Conservation (phyloP, 352 stramenopile species). For the Plasmopara halstedii region DNA sequence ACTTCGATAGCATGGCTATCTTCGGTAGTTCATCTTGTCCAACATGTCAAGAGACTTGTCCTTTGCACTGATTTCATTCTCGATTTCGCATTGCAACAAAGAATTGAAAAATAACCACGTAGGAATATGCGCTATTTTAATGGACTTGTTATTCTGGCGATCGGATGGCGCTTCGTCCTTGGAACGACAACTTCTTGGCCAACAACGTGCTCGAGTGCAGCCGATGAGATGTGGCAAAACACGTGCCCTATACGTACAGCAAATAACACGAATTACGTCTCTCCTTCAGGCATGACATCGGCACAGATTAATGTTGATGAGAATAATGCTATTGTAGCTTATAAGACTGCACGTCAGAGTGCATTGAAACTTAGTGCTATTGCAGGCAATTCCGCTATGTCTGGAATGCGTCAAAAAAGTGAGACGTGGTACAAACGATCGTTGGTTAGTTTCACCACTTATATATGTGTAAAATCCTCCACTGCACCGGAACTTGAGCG, state of each 20-base stretch:
- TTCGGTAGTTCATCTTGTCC: slow-evolving; percentile 7
- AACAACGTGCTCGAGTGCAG: slow-evolving; percentile 42
- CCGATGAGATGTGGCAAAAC: slow-evolving; percentile 43
- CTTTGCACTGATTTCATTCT: slow-evolving; percentile 15
- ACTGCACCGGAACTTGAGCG: slow-evolving; percentile 37
- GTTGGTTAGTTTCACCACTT: slow-evolving; percentile 59
- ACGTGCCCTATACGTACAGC: slow-evolving; percentile 47
- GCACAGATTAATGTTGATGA: slow-evolving; percentile 60
- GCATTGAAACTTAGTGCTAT: slow-evolving; percentile 57
- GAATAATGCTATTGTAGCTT: slow-evolving; percentile 45
- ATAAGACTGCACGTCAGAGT: slow-evolving; percentile 57
- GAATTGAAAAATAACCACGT: slow-evolving; percentile 11
- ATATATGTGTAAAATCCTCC: slow-evolving; percentile 57
- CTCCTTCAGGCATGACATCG: slow-evolving; percentile 39
- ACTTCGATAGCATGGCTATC: slow-evolving; percentile 3
- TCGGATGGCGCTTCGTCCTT: slow-evolving; percentile 9
- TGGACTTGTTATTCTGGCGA: slow-evolving; percentile 13
- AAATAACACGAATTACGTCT: slow-evolving; percentile 48
- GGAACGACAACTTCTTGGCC: slow-evolving; percentile 11
- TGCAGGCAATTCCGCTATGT: slow-evolving; percentile 57
- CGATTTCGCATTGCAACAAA: slow-evolving; percentile 14
- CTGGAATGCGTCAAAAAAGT: slow-evolving; percentile 61
- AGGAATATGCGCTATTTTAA: too few species aligned
- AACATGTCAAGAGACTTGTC: too few species aligned
- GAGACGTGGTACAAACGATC: slow-evolving; percentile 59